These are phyloP conservation scores for Symbiodinium pilosum DNA, from an alignment of 73 alveolate species.

Conservation along the genomic window DNA sequence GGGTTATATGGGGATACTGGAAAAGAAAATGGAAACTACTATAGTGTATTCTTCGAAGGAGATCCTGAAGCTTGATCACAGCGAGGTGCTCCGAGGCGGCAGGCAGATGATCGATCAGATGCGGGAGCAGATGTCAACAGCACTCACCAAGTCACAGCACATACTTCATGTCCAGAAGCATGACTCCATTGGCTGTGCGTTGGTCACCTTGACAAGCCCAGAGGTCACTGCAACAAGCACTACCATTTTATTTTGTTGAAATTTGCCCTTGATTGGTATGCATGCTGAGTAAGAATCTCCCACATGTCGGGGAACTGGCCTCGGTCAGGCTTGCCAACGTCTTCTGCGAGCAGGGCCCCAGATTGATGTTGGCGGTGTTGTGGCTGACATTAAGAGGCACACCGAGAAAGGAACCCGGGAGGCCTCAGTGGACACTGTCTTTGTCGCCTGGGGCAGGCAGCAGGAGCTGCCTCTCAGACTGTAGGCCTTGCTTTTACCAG, in stretches of 20 bases:
- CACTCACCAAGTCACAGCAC: conserved; percentile 7
- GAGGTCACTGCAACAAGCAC: too few species aligned
- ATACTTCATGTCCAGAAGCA: background rate
- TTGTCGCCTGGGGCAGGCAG: background rate
- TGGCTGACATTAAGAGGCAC: background rate
- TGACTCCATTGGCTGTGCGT: conserved; percentile 1
- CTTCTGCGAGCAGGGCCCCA: background rate
- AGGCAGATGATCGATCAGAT: background rate
- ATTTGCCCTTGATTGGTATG: too few species aligned
- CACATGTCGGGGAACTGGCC: too few species aligned
- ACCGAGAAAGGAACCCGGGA: background rate
- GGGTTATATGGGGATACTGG: too few species aligned
- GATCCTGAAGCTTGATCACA: background rate
- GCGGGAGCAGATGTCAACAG: background rate
- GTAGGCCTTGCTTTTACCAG: background rate
- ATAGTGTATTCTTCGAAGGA: background rate
- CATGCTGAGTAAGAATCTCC: too few species aligned
- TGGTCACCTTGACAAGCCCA: background rate
- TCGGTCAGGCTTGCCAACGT: background rate
- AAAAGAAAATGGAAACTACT: background rate
- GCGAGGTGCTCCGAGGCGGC: background rate
- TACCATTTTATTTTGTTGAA: too few species aligned
- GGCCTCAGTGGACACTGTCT: background rate
- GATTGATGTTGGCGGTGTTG: background rate
- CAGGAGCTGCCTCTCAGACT: conserved; percentile 12